A percentile compares a stretch with the other conserved stretches of the same genome.
phyloP scores from a whole-genome alignment of 2,329 filamentous ascomycete genomes.

The Berkeleyomyces rouxiae region DNA sequence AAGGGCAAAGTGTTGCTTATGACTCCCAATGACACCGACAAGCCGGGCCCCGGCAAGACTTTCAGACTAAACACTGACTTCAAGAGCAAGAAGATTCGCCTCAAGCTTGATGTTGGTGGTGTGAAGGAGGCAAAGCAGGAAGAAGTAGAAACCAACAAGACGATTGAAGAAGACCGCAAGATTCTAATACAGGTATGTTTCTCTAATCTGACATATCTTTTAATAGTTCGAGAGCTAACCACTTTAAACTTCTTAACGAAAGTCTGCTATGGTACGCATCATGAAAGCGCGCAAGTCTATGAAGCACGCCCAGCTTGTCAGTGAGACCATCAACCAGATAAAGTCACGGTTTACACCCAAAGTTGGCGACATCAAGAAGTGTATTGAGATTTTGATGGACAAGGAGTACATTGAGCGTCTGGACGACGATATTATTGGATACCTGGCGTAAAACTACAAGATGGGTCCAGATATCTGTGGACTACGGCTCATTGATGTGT shows the following conservation, averaged over 20 bases:
- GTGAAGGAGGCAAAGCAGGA: conserved; percentile 95
- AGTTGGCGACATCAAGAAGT: conserved; percentile 95
- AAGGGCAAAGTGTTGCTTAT: conserved; percentile 82
- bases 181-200: conserved; percentile 76
- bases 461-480: too few species aligned
- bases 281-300: conserved; percentile 99
- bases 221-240: background rate
- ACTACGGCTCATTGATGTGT: too few species aligned
- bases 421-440: conserved; percentile 86
- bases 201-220: background rate
- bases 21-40: conserved; percentile 48
- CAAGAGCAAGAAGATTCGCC: conserved; percentile 95
- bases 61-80: conserved; percentile 87
- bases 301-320: conserved; percentile 89
- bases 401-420: conserved; percentile 97
- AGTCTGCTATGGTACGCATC: conserved; percentile 97
- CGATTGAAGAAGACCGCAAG: conserved; percentile 95
- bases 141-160: conserved; percentile 95
- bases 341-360: conserved; percentile 84
- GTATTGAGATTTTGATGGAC: conserved; percentile 94
- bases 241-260: conserved; percentile 11
- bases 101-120: conserved; percentile 89
- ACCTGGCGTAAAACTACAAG: conserved; percentile 53
- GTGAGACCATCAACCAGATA: conserved; percentile 92
- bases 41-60: conserved; percentile 59